These are phyloP conservation scores for Medicago ruthenica DNA, from an alignment of 306 rosid species.

Conservation along the genomic window DNA sequence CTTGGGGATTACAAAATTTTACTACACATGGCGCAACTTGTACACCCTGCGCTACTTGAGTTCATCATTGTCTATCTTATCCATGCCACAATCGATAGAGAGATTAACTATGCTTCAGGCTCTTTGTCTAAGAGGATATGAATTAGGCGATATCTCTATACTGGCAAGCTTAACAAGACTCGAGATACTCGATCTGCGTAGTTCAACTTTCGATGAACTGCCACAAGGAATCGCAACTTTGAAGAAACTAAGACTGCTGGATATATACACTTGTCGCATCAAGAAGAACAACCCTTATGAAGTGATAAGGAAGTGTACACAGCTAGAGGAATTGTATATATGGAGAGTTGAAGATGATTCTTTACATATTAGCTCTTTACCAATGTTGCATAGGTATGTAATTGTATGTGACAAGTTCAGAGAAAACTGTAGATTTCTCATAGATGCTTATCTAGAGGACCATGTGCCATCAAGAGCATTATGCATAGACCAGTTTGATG, in stretches of 20 bases:
- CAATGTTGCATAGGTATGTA: constrained; percentile 25
- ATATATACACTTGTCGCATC: background rate
- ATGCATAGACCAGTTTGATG: constrained; percentile 24
- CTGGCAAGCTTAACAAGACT: constrained; percentile 13
- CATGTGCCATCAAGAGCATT: constrained; percentile 23
- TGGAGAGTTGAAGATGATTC: background rate
- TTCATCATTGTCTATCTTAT: background rate
- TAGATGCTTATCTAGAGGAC: constrained; percentile 26
- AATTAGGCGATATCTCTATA: constrained; percentile 22
- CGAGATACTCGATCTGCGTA: constrained; percentile 29
- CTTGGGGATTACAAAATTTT: constrained; percentile 14
- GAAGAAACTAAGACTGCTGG: constrained; percentile 18
- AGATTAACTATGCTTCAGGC: background rate
- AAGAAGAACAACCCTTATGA: constrained; percentile 9
- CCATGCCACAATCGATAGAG: constrained; percentile 14
- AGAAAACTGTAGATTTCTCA: constrained; percentile 28
- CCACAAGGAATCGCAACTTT: background rate
- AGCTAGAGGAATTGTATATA: constrained; percentile 18
- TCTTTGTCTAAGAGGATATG: background rate
- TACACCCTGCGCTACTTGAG: background rate
- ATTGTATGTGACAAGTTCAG: constrained; percentile 32
- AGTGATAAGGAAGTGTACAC: constrained; percentile 17
- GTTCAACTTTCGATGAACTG: constrained; percentile 24
- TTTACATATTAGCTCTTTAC: constrained; percentile 3
- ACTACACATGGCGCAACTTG: background rate